phyloP scores from a whole-genome alignment of 768 basidiomycete species.

The Amanita rubescens region DNA sequence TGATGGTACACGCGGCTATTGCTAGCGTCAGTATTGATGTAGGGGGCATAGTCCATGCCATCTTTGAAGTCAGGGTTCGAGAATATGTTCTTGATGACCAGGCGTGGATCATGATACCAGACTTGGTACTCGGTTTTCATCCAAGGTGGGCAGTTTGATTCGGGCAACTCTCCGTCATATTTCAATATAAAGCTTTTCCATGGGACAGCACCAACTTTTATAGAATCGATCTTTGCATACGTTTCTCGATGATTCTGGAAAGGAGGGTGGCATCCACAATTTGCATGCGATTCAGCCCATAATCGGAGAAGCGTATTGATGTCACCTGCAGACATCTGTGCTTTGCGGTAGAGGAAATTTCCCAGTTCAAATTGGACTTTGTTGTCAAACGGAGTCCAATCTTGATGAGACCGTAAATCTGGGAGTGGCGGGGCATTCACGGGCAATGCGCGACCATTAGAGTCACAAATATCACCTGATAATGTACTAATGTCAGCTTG shows the following conservation, averaged over 20 bases:
- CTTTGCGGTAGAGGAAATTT: constrained; percentile 9
- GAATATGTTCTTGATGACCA: neutral
- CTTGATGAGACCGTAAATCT: neutral
- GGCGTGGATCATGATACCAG: neutral
- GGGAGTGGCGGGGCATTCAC: neutral
- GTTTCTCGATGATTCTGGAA: constrained; percentile 17
- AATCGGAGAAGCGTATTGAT: constrained; percentile 10
- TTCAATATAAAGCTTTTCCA: constrained; percentile 19
- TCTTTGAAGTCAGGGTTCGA: neutral
- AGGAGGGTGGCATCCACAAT: too few relatives aligned
- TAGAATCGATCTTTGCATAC: constrained; percentile 21
- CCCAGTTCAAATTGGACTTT: constrained; percentile 8
- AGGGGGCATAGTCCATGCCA: neutral
- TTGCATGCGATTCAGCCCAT: neutral
- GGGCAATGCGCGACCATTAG: neutral
- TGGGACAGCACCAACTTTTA: constrained; percentile 15
- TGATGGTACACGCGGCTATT: neutral
- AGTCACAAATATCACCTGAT: neutral
- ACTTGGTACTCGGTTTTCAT: neutral
- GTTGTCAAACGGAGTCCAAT: constrained; percentile 8
- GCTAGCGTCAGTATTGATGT: neutral
- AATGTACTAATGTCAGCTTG: neutral
- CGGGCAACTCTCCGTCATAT: constrained; percentile 12
- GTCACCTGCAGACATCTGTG: constrained; percentile 9
- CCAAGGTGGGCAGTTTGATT: constrained; percentile 10